Base-by-base conservation (phyloP, 78 protist genomes). In the Emiliania huxleyi region DNA sequence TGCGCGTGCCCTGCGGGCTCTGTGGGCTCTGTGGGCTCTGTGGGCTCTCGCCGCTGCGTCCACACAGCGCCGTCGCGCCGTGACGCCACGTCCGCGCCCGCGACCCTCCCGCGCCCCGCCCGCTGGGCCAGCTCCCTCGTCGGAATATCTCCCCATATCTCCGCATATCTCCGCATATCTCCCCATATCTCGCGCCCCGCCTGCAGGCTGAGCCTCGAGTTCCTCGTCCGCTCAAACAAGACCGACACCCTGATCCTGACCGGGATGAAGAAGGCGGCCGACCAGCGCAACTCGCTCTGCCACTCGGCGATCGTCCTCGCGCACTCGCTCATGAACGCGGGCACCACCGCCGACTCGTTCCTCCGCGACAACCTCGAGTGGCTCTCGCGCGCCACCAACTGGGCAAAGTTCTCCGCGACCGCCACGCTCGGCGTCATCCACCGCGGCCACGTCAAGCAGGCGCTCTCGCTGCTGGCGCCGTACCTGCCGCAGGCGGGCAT, bases 311-410 rank as follows among this genome's bases (percentile, higher is more conserved):
- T 96, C 37, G 94, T 98, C 52, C 71, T 96, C 52, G 96, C 98
- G 44, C 96, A 98, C 93, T 97, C 97, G 21, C 56, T 98, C 42
- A 98, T 99, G 99, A 94, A 95, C 87, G 94, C 97, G 23, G 99
- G 99, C 75, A 99, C 99, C 37, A 97, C 99, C 15, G 52, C 92
- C 87, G 99, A 99, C 93, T 37, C 55, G 40, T 99, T 98, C 94
- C 88, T 99, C 40, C 89, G 99, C n/a, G 96, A 95, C 49, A 99
- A 99, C 92, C 83, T 96, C 35, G 98, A 98, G 38, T 99, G 99
- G 99, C 94, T 99, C n/a, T 77, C 90, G 23, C 69, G 94, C n/a
- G 98, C 98, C 2, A 92, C 96, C 29, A 96, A 99, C 96, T 99
- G 99, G 99, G 69, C 96, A 35, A 95, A 90, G 92, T 62, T 40